Evolutionary conservation across 2,329 filamentous ascomycete genomes (phyloP), one percentile per base, ranked within the genome.

Genomic region (Penicillium brevicompactum): DNA sequence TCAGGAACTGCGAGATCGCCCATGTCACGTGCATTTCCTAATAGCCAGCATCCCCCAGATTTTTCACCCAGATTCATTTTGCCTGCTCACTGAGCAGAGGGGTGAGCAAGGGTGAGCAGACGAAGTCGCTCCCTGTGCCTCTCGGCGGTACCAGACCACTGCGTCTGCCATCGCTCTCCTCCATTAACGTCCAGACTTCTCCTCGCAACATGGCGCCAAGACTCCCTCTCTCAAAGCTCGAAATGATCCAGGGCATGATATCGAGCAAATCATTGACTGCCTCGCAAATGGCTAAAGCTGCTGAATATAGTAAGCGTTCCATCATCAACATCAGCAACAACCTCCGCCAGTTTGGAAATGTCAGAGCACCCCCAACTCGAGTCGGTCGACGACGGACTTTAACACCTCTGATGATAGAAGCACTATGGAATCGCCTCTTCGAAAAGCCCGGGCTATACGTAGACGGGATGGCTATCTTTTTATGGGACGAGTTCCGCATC

Each of bases 351-450:
- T 62, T 60, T 14, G 55, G 57, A 49, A 51, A 45, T 45, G 50
- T 52, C 13, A 55, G 46, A 51, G 58, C 60, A 47, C 62, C 56
- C n/a, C n/a, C n/a, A n/a, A n/a, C n/a, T n/a, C n/a, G n/a, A n/a
- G n/a, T n/a, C n/a, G n/a, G n/a, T n/a, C n/a, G n/a, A n/a, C n/a
- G n/a, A n/a, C n/a, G n/a, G n/a, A n/a, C n/a, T n/a, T n/a, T n/a
- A n/a, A n/a, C n/a, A n/a, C n/a, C n/a, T n/a, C n/a, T n/a, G n/a
- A n/a, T n/a, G n/a, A n/a, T n/a, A n/a, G n/a, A n/a, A n/a, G n/a
- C n/a, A n/a, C n/a, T n/a, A n/a, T n/a, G n/a, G n/a, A n/a, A n/a
- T n/a, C n/a, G n/a, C n/a, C n/a, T n/a, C n/a, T n/a, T n/a, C n/a
- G n/a, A n/a, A n/a, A n/a, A n/a, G n/a, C n/a, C n/a, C n/a, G n/a